Base-by-base conservation (phyloP, 2,329 filamentous ascomycete species). In the Thelonectria olida region DNA sequence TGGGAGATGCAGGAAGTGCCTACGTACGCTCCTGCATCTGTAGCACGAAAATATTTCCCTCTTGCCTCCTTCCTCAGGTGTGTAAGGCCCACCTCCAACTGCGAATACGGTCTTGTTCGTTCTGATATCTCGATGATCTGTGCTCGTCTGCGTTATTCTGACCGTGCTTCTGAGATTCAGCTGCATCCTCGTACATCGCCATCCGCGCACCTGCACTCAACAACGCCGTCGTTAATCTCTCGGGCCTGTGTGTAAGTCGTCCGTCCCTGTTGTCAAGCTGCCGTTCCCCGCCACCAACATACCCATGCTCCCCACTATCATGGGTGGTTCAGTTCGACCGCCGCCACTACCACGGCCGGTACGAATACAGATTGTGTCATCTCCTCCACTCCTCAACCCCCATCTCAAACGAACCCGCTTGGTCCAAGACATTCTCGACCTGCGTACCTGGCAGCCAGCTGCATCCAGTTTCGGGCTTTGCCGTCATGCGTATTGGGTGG, bases 361-460 rank as follows among this genome's bases (percentile, higher is more conserved):
- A 44, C 39, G 19, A 19, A 20, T 19, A 20, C 49, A 52, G 17
- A 39, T 41, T 38, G 44, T 44, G 41, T 34, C 52, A 52, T 23
- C 20, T 53, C 55, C 61, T n/a, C n/a, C n/a, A n/a, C n/a, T n/a
- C 49, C 58, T 54, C 39, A 7, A 41, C 39, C 53, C 25, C 55
- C 8, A 36, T 38, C 44, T 15, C 42, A 45, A 36, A 38, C 42
- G 15, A 22, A 23, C 12, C 39, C 7, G 15, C 50, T n/a, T 1
- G 19, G 20, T 42, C 25, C 25, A 19, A n/a, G 42, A 41, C 54
- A 36, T 17, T 20, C 17, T 19, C 36, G n/a, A 31, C 27, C 27
- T 12, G 34, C 36, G 15, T 15, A 20, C 12, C 23, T 28, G 34
- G 34, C 23, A 22, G 50, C 20, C 42, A 41, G 17, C 42, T 28